Evolutionary conservation across 305 asterid genomes (phyloP), one percentile per base, ranked within the genome.

Genomic region (Withania somnifera): DNA sequence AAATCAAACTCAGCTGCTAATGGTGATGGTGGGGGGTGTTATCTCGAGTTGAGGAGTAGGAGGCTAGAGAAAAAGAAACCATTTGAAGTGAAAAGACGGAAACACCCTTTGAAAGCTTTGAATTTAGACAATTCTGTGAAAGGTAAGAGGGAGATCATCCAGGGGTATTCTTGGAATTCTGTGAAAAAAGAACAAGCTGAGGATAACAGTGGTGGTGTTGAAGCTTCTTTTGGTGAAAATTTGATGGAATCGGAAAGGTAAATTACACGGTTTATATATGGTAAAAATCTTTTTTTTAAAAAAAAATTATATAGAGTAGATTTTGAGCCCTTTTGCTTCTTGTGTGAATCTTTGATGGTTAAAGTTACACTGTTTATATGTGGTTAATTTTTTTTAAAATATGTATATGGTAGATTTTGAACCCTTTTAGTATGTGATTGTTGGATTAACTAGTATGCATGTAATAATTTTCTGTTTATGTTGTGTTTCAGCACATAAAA

Each of bases 41-140:
- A 84, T 81, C 67, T 87, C 78, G 86, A 87, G 84, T 83, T 87
- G 19, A 75, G 88, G 53, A 85, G 80, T 19, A 64, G 86, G 24
- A 57, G 84, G 56, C 47, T 86, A n/a, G 63, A 82, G 81, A 88
- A 71, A 47, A 68, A 38, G 78, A 88, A 69, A 71, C 68, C 56
- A 53, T 7, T 8, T 63, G 42, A 64, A 53, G 4, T 3, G 63
- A 64, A 67, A 64, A 45, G 61, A 30, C 78, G 24, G 14, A 80
- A 80, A 69, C 32, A 52, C 64, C 76, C 82, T 51, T 51, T 66
- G 76, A 80, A 47, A 22, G 75, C 32, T 36, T n/a, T n/a, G n/a
- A n/a, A n/a, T n/a, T n/a, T n/a, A n/a, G n/a, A n/a, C n/a, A n/a
- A n/a, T n/a, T n/a, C n/a, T n/a, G n/a, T n/a, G n/a, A n/a, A n/a